Evolutionary conservation across 805 yeast species (phyloP), one percentile per base, ranked within the genome.

Genomic region (Wickerhamiella lipophila): DNA sequence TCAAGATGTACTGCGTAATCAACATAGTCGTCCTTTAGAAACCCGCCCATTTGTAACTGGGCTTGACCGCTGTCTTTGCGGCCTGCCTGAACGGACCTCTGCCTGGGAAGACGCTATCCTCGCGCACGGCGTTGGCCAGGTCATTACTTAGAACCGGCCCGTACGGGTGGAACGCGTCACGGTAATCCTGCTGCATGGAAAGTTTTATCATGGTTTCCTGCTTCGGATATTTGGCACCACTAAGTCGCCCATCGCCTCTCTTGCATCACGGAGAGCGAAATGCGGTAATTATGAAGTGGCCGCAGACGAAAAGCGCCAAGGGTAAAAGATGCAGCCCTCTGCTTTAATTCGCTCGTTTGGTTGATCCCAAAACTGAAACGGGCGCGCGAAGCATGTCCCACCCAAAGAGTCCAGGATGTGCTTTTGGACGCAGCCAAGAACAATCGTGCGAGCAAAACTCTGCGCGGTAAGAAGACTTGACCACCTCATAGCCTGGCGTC

Each of bases 401-500:
- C 15, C 19, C 19, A 32, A 11, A 3, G 18, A 3, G 19, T 32
- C 38, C 9, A 32, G 38, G 4, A 32, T 32, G 11, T 15, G 5
- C 19, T 36, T 25, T n/a, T 36, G 41, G 3, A 36, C n/a, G 26
- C 23, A 36, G 15, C 41, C 41, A 3, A 36, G 26, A 16, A 36
- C 23, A 8, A 22, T 26, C 3, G 41, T 6, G 26, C 41, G 25
- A n/a, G 41, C 41, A 22, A 36, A 36, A 22, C 41, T 36, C 7
- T 36, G 41, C 26, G 8, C 15, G n/a, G 41, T 19, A n/a, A 36
- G 7, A 6, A 36, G 26, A 6, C 26, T 19, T 11, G 26, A 3
- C 41, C 41, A 36, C 3, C 41, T 8, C 25, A 18, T 36, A 5
- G 41, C 41, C 26, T 36, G 41, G 26, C 41, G 41, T 19, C 41